These are phyloP conservation scores for Helicostylum pulchrum DNA, from an alignment of 192 early-diverging fungal species.

Conservation along the genomic window DNA sequence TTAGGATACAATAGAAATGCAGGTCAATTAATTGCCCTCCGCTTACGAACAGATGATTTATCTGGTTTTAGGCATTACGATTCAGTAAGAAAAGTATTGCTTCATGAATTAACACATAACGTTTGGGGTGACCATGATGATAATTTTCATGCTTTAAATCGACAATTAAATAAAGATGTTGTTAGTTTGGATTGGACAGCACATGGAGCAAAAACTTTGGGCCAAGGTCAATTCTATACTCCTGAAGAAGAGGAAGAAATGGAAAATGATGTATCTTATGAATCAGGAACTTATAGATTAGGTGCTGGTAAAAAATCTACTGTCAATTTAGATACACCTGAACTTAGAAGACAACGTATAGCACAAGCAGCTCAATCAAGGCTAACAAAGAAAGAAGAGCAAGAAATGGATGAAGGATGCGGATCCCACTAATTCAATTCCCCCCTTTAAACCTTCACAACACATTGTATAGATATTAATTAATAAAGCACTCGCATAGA, in stretches of 20 bases:
- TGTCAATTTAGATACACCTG: not conserved
- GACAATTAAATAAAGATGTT: conserved; percentile 69
- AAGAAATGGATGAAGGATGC: conserved; percentile 59
- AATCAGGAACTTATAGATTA: conserved; percentile 58
- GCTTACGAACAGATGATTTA: conserved; percentile 74
- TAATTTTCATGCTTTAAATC: conserved; percentile 68
- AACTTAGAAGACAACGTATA: conserved; percentile 45
- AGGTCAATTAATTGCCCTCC: conserved; percentile 69
- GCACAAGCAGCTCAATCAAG: conserved; percentile 55
- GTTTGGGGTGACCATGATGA: conserved; percentile 68
- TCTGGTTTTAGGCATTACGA: conserved; percentile 75
- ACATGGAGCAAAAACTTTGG: conserved; percentile 32
- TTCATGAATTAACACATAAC: conserved; percentile 81
- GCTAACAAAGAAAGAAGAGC: conserved; percentile 59
- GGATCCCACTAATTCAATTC: conserved; percentile 18
- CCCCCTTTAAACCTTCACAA: not conserved
- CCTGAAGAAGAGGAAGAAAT: conserved; percentile 38
- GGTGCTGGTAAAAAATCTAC: conserved; percentile 28
- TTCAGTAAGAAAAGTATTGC: conserved; percentile 60
- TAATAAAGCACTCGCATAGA: not conserved
- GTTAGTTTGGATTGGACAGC: conserved; percentile 47
- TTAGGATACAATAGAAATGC: conserved; percentile 70
- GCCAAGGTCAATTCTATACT: conserved; percentile 40
- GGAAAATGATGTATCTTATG: conserved; percentile 35
- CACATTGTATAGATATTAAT: not conserved